Conservation (phyloP, 73 alveolate species). For the Stentor coeruleus region DNA sequence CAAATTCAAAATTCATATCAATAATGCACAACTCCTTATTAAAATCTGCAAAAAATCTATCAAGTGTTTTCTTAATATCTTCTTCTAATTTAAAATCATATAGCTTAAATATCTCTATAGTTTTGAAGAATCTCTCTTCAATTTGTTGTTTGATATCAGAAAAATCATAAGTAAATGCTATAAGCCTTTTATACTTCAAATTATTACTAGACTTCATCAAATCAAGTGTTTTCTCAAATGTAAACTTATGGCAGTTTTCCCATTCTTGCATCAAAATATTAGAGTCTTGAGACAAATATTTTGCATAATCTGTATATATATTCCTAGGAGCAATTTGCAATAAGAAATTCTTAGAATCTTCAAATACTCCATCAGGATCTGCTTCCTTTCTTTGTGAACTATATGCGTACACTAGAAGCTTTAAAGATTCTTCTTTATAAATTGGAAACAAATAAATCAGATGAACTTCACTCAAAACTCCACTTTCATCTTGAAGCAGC, state of each 20-base stretch:
- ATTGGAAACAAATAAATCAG: neutral
- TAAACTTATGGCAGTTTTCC: neutral
- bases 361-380: neutral
- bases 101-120: too few relatives aligned
- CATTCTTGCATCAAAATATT: neutral
- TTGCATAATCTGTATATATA: neutral
- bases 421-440: neutral
- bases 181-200: neutral
- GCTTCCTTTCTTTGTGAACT: neutral
- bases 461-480: too few relatives aligned
- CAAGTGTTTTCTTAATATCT: neutral
- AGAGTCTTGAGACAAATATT: neutral
- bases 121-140: neutral
- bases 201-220: neutral
- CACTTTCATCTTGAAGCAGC: neutral
- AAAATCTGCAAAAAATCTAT: neutral
- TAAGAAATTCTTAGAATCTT: neutral
- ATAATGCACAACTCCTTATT: too few relatives aligned
- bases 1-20: too few relatives aligned
- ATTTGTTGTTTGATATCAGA: neutral
- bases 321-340: neutral
- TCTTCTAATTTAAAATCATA: neutral
- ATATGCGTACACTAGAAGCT: neutral
- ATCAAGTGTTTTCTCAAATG: neutral
- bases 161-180: constrained; percentile 10